A percentile compares a stretch with the other conserved stretches of the same genome.
Conservation (phyloP, 2,329 filamentous ascomycete genomes). For the Alternaria brassicae region DNA sequence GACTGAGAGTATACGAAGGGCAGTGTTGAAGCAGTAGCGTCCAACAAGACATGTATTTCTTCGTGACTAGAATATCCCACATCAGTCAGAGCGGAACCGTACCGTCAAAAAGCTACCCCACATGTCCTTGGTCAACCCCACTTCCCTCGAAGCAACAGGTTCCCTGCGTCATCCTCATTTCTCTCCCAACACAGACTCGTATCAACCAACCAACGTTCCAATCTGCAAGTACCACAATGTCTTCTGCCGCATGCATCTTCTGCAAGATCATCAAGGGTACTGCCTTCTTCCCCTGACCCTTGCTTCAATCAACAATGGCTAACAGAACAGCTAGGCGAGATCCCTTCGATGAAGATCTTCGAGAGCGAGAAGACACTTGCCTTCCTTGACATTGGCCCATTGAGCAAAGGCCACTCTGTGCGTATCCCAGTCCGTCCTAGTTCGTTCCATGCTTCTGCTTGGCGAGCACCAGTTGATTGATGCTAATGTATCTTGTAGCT, state of each 20-base stretch:
- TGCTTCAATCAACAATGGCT: not conserved
- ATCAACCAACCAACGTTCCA: constrained; percentile 24
- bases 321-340: constrained; percentile 71
- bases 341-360: constrained; percentile 94
- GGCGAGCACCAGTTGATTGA: not conserved
- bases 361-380: constrained; percentile 93
- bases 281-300: constrained; percentile 3
- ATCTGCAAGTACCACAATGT: constrained; percentile 54
- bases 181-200: constrained; percentile 24
- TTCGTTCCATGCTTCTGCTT: not conserved
- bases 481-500: constrained; percentile 64
- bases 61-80: not conserved
- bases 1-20: not conserved
- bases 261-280: constrained; percentile 96
- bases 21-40: not conserved
- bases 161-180: constrained; percentile 18
- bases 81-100: constrained; percentile 7
- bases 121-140: constrained; percentile 23
- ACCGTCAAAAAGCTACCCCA: constrained; percentile 27
- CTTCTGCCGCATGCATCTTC: constrained; percentile 84
- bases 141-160: constrained; percentile 14
- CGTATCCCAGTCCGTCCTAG: constrained; percentile 35
- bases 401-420: constrained; percentile 89
- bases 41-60: not conserved
- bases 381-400: constrained; percentile 93